Evolutionary conservation across 139 green algal genomes (phyloP).

Genomic region (Chlamydomonas schloesseri): DNA sequence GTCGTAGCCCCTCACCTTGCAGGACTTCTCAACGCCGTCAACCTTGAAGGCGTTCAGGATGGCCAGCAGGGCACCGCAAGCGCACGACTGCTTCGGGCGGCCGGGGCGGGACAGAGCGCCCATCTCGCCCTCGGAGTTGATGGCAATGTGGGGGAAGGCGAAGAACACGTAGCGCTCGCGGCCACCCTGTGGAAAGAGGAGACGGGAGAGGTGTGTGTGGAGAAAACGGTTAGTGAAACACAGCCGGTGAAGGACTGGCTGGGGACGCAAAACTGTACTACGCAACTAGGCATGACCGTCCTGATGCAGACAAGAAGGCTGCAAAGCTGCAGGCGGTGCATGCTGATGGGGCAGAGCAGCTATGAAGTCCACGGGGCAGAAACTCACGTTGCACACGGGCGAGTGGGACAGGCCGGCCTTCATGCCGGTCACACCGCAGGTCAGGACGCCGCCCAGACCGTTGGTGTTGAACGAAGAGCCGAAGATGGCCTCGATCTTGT

Average conservation of each 20-base stretch:
- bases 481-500: constrained; percentile 84
- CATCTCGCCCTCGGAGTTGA: constrained; percentile 79
- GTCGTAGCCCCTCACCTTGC: constrained; percentile 26
- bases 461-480: constrained; percentile 86
- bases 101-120: constrained; percentile 79
- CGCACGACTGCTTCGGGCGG: constrained; percentile 69
- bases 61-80: constrained; percentile 87
- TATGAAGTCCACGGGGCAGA: too few relatives aligned
- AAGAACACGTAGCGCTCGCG: constrained; percentile 94
- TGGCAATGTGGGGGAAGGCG: constrained; percentile 93
- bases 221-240: too few relatives aligned
- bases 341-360: too few relatives aligned
- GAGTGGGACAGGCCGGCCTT: constrained; percentile 69
- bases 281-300: too few relatives aligned
- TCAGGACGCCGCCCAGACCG: constrained; percentile 84
- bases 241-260: too few relatives aligned
- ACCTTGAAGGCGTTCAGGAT: constrained; percentile 54
- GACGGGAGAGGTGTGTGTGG: not conserved
- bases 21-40: constrained; percentile 52
- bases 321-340: too few relatives aligned
- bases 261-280: too few relatives aligned
- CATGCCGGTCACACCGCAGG: constrained; percentile 82
- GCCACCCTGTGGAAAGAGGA: constrained; percentile 64
- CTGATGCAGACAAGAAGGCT: too few relatives aligned
- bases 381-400: constrained; percentile 52